phyloP scores from a whole-genome alignment of 1,284 basidiomycete species.

The Porogramme epimiltina region DNA sequence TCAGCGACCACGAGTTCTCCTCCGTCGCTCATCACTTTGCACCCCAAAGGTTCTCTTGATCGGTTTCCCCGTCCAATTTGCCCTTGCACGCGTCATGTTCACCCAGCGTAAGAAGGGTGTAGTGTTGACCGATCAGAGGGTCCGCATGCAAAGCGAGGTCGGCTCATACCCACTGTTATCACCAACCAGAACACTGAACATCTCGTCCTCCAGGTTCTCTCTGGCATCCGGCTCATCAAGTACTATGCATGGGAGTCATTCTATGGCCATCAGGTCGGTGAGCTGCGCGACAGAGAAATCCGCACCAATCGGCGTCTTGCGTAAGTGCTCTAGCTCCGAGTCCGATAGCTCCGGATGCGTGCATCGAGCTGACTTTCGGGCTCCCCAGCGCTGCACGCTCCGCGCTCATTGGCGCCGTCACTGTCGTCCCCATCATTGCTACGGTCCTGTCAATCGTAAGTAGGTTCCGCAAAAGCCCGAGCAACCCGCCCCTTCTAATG shows the following conservation, averaged over 20 bases:
- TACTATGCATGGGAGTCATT: constrained; percentile 66
- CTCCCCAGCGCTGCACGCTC: constrained; percentile 41
- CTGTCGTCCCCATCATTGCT: constrained; percentile 69
- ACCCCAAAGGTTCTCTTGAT: constrained; percentile 50
- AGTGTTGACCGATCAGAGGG: constrained; percentile 71
- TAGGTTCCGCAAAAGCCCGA: neutral
- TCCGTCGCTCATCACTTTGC: neutral
- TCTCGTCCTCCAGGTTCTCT: constrained; percentile 31
- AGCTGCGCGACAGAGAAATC: constrained; percentile 55
- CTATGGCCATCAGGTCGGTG: constrained; percentile 56
- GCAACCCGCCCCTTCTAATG: too few relatives aligned
- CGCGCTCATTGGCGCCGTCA: constrained; percentile 55
- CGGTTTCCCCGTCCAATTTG: constrained; percentile 63
- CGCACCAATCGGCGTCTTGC: constrained; percentile 47
- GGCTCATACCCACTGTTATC: neutral
- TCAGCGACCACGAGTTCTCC: neutral
- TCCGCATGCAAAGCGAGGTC: constrained; percentile 65
- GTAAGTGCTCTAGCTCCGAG: constrained; percentile 37
- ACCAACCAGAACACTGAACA: too few relatives aligned
- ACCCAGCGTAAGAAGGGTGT: constrained; percentile 65
- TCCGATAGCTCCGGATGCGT: neutral
- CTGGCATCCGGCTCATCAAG: constrained; percentile 66
- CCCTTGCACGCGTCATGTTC: constrained; percentile 69
- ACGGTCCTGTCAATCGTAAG: constrained; percentile 73
- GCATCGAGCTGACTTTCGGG: neutral